Evolutionary conservation across 2,329 filamentous ascomycete genomes (phyloP).

Genomic region (Knufia fluminis): DNA sequence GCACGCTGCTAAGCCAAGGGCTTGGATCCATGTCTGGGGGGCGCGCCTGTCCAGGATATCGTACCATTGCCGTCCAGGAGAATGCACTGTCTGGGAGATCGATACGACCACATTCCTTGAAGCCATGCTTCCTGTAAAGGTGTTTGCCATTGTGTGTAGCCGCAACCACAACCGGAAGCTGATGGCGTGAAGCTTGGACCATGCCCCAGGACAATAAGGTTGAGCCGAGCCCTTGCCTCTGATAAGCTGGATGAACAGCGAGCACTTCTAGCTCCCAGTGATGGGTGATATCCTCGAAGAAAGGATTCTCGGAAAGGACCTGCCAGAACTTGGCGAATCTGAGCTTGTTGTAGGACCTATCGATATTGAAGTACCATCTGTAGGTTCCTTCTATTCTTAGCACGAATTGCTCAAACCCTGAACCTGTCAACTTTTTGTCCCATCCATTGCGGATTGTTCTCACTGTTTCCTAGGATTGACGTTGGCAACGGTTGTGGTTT

Average conservation of each 20-base stretch:
- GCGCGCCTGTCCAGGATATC: slow-evolving; percentile 9
- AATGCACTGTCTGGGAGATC: slow-evolving; percentile 7
- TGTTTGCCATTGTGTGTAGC: slow-evolving; percentile 22
- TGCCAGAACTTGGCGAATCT: slow-evolving; percentile 8
- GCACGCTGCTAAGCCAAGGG: too few species aligned
- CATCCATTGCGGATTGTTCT: neutral
- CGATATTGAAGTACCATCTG: slow-evolving; percentile 12
- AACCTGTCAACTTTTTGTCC: neutral
- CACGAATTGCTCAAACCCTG: slow-evolving; percentile 15
- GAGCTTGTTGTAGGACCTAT: slow-evolving; percentile 11
- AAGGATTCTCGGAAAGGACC: slow-evolving; percentile 10
- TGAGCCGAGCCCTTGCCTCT: slow-evolving; percentile 25
- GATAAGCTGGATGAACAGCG: slow-evolving; percentile 23
- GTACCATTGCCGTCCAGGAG: slow-evolving; percentile 13
- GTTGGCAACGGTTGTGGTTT: neutral
- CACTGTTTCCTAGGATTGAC: slow-evolving; percentile 15
- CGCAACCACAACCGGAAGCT: slow-evolving; percentile 23
- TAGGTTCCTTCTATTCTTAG: slow-evolving; percentile 13
- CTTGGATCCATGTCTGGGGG: too few species aligned
- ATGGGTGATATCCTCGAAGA: slow-evolving; percentile 16
- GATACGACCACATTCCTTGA: slow-evolving; percentile 18
- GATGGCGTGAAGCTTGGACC: slow-evolving; percentile 18
- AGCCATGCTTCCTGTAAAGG: slow-evolving; percentile 26
- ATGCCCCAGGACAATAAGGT: slow-evolving; percentile 24
- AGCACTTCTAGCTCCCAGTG: slow-evolving; percentile 24